Evolutionary conservation across 331 rosid species (phyloP).

Genomic region (Malus hybrid): DNA sequence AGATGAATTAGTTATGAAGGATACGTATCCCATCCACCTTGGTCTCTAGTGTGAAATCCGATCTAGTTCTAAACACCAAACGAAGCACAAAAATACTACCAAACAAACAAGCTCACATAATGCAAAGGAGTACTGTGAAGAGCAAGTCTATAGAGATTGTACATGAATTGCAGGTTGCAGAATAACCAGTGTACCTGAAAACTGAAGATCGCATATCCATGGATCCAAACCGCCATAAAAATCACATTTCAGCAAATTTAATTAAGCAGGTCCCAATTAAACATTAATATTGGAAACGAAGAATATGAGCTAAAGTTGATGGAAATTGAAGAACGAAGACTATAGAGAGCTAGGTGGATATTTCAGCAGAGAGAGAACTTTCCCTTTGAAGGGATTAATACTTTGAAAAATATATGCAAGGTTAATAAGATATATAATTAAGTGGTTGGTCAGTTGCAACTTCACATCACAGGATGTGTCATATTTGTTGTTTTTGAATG

Average conservation of each 20-base stretch:
- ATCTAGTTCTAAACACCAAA: too few species aligned
- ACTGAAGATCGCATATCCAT: not conserved
- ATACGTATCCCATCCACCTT: too few species aligned
- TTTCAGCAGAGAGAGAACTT: not conserved
- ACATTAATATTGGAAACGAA: too few species aligned
- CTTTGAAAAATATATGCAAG: not conserved
- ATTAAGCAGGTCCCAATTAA: too few species aligned
- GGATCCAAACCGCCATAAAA: too few species aligned
- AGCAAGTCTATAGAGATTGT: not conserved
- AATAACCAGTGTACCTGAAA: not conserved
- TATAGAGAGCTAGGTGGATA: too few species aligned
- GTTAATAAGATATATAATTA: not conserved
- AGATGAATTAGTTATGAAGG: too few species aligned
- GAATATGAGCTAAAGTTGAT: too few species aligned
- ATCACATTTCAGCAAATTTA: too few species aligned
- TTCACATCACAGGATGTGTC: slow-evolving; percentile 10
- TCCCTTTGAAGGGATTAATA: not conserved
- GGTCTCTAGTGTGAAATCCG: too few species aligned
- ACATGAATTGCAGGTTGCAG: not conserved
- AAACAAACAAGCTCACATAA: not conserved
- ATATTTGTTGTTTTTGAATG: slow-evolving; percentile 1
- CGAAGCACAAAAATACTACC: not conserved
- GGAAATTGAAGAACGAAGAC: too few species aligned
- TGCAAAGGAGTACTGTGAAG: not conserved
- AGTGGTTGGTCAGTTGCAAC: slow-evolving; percentile 2